Evolutionary conservation across 345 rosid genomes (phyloP).

Genomic region (Durio zibethinus): DNA sequence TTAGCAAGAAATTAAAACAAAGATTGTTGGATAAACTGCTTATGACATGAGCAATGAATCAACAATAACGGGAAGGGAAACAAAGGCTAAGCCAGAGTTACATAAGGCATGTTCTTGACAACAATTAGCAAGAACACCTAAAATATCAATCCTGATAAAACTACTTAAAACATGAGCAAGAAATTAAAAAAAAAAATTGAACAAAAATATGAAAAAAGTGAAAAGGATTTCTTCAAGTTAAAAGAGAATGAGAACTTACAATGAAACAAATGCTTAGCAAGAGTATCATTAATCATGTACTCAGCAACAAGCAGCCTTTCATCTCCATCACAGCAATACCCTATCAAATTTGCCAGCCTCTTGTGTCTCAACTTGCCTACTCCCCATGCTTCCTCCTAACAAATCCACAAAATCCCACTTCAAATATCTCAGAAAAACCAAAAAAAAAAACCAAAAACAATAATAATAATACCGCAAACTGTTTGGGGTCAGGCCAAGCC

Average conservation of each 20-base stretch:
- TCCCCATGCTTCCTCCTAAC: conserved; percentile 86
- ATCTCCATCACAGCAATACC: conserved; percentile 95
- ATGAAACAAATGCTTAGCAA: conserved; percentile 93
- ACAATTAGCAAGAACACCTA: conserved; percentile 7
- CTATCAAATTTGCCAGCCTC: conserved; percentile 88
- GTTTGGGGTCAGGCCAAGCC: conserved; percentile 88
- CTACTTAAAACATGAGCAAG: not conserved
- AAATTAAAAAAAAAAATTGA: not conserved
- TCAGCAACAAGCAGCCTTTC: conserved; percentile 98
- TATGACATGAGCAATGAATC: not conserved
- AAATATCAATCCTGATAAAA: not conserved
- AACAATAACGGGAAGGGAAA: not conserved
- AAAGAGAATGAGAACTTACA: conserved; percentile 36
- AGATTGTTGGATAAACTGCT: not conserved
- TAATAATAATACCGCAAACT: conserved; percentile 50
- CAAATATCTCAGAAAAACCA: not conserved
- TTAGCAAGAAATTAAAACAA: not conserved
- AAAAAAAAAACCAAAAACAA: conserved; percentile 1
- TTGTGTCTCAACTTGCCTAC: conserved; percentile 87
- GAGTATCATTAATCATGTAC: conserved; percentile 95
- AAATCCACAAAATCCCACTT: conserved; percentile 17
- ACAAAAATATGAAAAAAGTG: not conserved
- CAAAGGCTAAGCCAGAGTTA: not conserved
- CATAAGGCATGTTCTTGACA: not conserved
- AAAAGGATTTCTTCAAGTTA: not conserved